phyloP scores from a whole-genome alignment of 306 rosid genomes.

The cucumber (Cucumis sativus) region DNA sequence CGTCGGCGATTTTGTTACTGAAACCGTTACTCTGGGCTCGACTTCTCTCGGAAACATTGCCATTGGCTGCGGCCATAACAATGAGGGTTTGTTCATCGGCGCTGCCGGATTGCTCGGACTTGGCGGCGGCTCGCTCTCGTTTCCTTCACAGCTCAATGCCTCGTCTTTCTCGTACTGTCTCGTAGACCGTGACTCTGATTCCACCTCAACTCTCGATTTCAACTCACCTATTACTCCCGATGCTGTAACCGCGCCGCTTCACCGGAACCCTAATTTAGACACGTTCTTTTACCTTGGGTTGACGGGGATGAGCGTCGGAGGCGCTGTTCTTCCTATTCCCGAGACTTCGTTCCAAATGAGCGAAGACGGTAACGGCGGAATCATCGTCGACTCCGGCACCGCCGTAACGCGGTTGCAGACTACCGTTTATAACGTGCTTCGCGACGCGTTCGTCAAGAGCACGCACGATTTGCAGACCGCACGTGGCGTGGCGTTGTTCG shows the following conservation, averaged over 20 bases:
- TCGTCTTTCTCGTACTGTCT: constrained; percentile 70
- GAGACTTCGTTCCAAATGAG: constrained; percentile 30
- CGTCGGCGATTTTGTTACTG: constrained; percentile 67
- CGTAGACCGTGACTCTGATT: constrained; percentile 77
- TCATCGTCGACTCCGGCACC: constrained; percentile 87
- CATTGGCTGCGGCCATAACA: constrained; percentile 79
- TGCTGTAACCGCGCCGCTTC: constrained; percentile 59
- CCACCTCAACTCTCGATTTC: constrained; percentile 67
- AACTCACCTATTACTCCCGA: constrained; percentile 31
- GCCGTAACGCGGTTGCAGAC: constrained; percentile 66
- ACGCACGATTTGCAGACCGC: constrained; percentile 21
- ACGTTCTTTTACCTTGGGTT: constrained; percentile 61
- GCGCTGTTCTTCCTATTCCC: constrained; percentile 34
- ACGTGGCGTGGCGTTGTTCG: constrained; percentile 49
- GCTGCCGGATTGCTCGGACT: constrained; percentile 85
- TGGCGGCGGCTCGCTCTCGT: constrained; percentile 69
- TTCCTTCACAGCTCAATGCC: constrained; percentile 65
- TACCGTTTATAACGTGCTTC: constrained; percentile 37
- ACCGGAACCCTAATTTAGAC: constrained; percentile 33
- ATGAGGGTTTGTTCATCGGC: constrained; percentile 74
- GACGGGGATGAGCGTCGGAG: constrained; percentile 61
- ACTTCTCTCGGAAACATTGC: constrained; percentile 30
- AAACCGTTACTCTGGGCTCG: constrained; percentile 51
- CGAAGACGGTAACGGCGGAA: constrained; percentile 42
- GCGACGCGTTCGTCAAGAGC: constrained; percentile 45